Percentiles rank a stretch among this genome's conserved stretches.
Conservation (phyloP, 208 protist species). For the Wallacemonas sp. region DNA sequence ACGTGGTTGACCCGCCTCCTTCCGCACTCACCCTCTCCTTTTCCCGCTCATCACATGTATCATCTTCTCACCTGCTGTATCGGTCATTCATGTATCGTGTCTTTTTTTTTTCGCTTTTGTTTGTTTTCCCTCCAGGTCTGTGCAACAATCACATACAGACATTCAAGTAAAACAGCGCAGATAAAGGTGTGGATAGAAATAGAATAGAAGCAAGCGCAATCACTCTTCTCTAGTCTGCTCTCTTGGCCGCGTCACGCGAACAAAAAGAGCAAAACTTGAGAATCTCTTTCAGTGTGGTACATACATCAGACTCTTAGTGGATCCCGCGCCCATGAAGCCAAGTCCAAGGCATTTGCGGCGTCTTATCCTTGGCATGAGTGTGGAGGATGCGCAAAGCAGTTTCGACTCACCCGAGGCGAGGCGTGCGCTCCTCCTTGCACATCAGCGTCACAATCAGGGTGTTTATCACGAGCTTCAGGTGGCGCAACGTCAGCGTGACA, state of each 20-base stretch:
- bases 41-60: no score
- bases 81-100: conserved; percentile 9
- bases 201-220: no score
- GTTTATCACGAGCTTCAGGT: conserved; percentile 81
- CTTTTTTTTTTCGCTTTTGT: conserved; percentile 16
- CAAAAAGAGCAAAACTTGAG: no score
- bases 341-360: conserved; percentile 36
- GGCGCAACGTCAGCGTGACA: conserved; percentile 70
- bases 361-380: conserved; percentile 83
- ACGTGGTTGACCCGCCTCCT: no score
- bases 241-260: no score
- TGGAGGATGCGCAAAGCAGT: conserved; percentile 88
- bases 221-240: no score
- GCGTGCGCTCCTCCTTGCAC: conserved; percentile 59
- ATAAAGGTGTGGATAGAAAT: no score
- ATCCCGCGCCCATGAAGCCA: conserved; percentile 26
- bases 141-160: no score
- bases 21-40: no score
- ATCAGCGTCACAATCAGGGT: conserved; percentile 81
- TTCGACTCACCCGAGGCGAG: conserved; percentile 80
- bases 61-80: conserved; percentile 8
- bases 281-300: conserved; percentile 8
- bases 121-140: no score
- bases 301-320: neutral
- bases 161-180: no score